These are phyloP conservation scores for Cornus kousa DNA, from an alignment of 148 eudicot genomes.

Conservation along the genomic window DNA sequence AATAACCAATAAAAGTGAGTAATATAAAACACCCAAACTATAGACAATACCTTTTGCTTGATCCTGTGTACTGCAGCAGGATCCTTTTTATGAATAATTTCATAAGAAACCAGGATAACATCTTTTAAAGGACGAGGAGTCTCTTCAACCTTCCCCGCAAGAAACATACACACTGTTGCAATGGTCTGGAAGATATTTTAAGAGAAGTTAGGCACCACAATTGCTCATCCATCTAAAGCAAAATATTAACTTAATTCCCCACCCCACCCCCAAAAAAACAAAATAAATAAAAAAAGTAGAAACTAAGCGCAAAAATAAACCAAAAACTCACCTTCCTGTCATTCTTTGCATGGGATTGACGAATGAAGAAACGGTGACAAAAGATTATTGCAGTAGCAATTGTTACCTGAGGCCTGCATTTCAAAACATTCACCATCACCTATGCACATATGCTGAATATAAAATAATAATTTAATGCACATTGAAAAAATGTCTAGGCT, in stretches of 20 bases:
- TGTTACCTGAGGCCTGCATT: slow-evolving; percentile 81
- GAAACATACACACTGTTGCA: slow-evolving; percentile 98
- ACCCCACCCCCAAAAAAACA: too few relatives aligned
- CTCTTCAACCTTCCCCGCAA: slow-evolving; percentile 99
- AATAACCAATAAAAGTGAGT: neutral
- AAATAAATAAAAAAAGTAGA: neutral
- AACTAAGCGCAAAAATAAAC: slow-evolving; percentile 2
- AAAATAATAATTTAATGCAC: neutral
- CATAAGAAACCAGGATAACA: slow-evolving; percentile 91
- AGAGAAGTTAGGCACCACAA: slow-evolving; percentile 15
- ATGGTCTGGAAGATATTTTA: slow-evolving; percentile 58
- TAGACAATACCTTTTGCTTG: slow-evolving; percentile 75
- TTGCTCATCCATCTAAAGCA: neutral
- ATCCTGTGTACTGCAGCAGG: slow-evolving; percentile 78
- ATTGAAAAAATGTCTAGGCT: neutral
- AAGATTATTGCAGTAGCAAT: slow-evolving; percentile 80
- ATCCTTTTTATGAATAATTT: slow-evolving; percentile 89
- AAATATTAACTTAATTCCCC: neutral
- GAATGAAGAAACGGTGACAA: slow-evolving; percentile 79
- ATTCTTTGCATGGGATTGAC: slow-evolving; percentile 76
- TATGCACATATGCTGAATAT: neutral
- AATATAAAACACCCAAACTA: slow-evolving; percentile 1
- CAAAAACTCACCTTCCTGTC: slow-evolving; percentile 67
- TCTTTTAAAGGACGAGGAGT: slow-evolving; percentile 96
- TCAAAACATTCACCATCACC: slow-evolving; percentile 9